Evolutionary conservation across 768 basidiomycete genomes (phyloP).

Genomic region (Boletus pseudo-olivaceus): DNA sequence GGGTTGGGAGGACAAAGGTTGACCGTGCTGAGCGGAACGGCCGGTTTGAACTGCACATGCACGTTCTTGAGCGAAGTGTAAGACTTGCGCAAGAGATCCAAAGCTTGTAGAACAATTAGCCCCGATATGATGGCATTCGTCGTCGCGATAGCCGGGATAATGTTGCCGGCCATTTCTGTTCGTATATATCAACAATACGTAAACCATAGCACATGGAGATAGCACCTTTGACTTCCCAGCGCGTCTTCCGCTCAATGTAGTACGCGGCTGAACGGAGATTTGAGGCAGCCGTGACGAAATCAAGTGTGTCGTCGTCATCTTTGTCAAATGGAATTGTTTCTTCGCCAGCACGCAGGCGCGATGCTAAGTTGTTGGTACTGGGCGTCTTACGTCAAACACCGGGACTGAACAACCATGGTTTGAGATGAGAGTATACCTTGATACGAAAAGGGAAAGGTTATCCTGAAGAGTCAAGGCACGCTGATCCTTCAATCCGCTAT

Average conservation of each 20-base stretch:
- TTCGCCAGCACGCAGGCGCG: constrained; percentile 62
- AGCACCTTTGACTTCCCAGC: constrained; percentile 95
- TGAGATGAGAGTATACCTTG: constrained; percentile 56
- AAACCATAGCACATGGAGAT: background rate
- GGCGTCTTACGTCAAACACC: constrained; percentile 5
- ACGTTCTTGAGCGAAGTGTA: constrained; percentile 67
- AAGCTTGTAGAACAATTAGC: constrained; percentile 87
- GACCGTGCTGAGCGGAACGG: constrained; percentile 73
- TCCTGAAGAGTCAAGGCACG: constrained; percentile 72
- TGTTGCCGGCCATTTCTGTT: constrained; percentile 98
- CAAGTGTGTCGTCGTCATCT: constrained; percentile 94
- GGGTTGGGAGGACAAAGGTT: constrained; percentile 67
- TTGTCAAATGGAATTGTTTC: constrained; percentile 89
- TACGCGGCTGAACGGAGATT: constrained; percentile 92
- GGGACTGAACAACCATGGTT: background rate
- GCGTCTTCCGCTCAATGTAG: constrained; percentile 81
- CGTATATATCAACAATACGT: background rate
- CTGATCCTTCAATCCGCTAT: constrained; percentile 72
- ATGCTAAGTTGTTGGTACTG: constrained; percentile 79
- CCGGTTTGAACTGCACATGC: constrained; percentile 72
- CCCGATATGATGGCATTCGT: constrained; percentile 98
- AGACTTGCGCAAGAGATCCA: constrained; percentile 73
- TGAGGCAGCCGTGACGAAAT: constrained; percentile 93
- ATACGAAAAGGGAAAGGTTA: constrained; percentile 77
- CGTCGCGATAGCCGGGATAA: constrained; percentile 98